These are phyloP conservation scores for Trichomonascus vanleenenianus DNA, from an alignment of 805 yeast genomes.

Conservation along the genomic window DNA sequence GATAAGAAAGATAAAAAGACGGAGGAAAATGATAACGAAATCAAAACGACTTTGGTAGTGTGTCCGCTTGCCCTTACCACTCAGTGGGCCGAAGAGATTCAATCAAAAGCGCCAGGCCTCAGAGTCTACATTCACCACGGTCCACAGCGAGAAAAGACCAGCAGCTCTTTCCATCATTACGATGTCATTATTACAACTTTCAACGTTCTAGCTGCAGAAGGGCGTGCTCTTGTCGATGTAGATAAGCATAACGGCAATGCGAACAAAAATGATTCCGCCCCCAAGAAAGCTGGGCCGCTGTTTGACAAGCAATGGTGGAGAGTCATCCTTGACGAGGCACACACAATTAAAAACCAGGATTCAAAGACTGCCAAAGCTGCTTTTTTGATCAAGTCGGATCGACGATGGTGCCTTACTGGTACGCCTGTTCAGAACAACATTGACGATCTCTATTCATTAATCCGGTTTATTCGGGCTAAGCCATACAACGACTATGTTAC, in stretches of 20 bases:
- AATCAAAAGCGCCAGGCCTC: constrained; percentile 31
- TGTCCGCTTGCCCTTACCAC: constrained; percentile 36
- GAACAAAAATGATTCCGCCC: constrained; percentile 3
- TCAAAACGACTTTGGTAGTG: constrained; percentile 32
- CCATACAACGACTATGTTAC: constrained; percentile 20
- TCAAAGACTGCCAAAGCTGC: constrained; percentile 43
- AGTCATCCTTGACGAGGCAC: constrained; percentile 61
- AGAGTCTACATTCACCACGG: constrained; percentile 29
- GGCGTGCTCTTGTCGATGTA: too few species aligned
- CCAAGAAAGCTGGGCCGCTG: constrained; percentile 22
- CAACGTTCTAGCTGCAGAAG: constrained; percentile 25
- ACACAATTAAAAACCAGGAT: constrained; percentile 44
- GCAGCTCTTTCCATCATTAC: constrained; percentile 15
- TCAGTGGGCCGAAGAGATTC: constrained; percentile 37
- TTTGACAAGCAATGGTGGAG: constrained; percentile 37
- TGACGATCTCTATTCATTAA: constrained; percentile 44
- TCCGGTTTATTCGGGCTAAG: constrained; percentile 32
- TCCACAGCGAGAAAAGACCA: constrained; percentile 16
- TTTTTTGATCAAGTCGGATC: constrained; percentile 32
- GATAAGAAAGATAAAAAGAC: background rate
- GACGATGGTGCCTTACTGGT: constrained; percentile 57
- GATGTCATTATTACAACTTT: constrained; percentile 34
- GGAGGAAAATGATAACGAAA: background rate
- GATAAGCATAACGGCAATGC: too few species aligned
- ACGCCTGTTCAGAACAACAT: constrained; percentile 56